These are phyloP conservation scores for Colletotrichum ledebouriae DNA, from an alignment of 2,329 filamentous ascomycete genomes.

Conservation along the genomic window DNA sequence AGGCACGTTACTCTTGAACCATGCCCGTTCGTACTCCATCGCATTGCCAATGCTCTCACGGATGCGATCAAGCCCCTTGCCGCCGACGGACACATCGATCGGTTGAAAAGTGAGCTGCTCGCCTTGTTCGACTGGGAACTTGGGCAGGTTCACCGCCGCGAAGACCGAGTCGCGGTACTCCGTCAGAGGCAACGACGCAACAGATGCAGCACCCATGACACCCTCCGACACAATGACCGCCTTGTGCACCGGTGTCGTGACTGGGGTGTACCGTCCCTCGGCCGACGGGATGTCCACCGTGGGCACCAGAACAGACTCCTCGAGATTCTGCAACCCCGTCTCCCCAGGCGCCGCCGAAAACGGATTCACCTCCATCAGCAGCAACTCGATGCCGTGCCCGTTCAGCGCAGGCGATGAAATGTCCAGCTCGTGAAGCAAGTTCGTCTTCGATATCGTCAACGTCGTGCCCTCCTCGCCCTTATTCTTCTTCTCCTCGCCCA, in stretches of 20 bases:
- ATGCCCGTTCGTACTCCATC: conserved; percentile 78
- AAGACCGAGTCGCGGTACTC: conserved; percentile 59
- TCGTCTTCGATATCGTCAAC: conserved; percentile 45
- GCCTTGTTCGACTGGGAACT: conserved; percentile 54
- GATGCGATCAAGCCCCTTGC: conserved; percentile 74
- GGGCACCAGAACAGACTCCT: conserved; percentile 81
- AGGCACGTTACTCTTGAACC: conserved; percentile 80
- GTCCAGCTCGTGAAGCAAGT: conserved; percentile 68
- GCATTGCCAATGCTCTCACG: conserved; percentile 78
- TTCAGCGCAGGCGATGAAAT: conserved; percentile 74
- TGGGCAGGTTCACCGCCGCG: conserved; percentile 70
- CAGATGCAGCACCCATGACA: conserved; percentile 73
- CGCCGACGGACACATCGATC: conserved; percentile 75
- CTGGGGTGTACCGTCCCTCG: conserved; percentile 73
- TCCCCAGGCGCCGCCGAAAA: conserved; percentile 59
- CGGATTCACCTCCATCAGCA: conserved; percentile 66
- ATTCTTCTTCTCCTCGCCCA: conserved; percentile 40
- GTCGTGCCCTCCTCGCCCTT: conserved; percentile 7
- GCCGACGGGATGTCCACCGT: conserved; percentile 77
- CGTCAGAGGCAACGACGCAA: conserved; percentile 59
- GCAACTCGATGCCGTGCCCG: conserved; percentile 73
- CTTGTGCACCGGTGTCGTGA: conserved; percentile 88
- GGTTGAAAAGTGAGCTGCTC: conserved; percentile 61
- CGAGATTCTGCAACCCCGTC: conserved; percentile 57
- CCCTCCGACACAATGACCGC: conserved; percentile 81